phyloP scores from a whole-genome alignment of 2,329 filamentous ascomycete species.

The Cordyceps cicadae region DNA sequence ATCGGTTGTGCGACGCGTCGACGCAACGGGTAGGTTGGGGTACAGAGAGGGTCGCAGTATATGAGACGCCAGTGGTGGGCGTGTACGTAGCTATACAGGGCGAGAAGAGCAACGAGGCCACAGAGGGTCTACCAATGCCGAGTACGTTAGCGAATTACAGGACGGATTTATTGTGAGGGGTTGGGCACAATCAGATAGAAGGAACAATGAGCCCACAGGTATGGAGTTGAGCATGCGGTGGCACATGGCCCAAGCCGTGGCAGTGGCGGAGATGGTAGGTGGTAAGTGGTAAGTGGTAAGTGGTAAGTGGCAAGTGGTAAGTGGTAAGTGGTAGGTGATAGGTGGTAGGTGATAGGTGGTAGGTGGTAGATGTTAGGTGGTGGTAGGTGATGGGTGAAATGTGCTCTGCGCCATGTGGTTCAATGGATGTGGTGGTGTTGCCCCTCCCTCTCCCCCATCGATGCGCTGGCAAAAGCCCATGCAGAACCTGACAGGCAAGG shows the following conservation, averaged over 20 bases:
- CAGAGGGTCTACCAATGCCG: constrained; percentile 2
- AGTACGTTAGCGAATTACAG: constrained; percentile 9
- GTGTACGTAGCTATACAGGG: background rate
- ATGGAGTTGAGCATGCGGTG: background rate
- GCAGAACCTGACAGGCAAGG: background rate
- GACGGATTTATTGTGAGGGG: background rate
- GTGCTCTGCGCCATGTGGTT: background rate
- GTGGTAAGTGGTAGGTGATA: too few species aligned
- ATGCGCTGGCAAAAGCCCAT: constrained; percentile 10
- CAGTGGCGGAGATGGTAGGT: background rate
- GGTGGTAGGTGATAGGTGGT: too few species aligned
- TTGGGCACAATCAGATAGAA: background rate
- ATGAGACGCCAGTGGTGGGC: constrained; percentile 1
- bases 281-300: too few species aligned
- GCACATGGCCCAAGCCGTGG: background rate
- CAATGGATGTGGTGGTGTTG: constrained; percentile 2
- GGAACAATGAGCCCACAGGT: background rate
- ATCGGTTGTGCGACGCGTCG: constrained; percentile 2
- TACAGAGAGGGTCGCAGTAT: constrained; percentile 8
- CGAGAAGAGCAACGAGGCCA: background rate
- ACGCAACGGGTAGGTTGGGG: constrained; percentile 11
- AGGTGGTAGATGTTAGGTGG: too few species aligned
- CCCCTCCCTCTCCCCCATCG: constrained; percentile 3
- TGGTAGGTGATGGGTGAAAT: too few species aligned
- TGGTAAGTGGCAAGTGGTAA: too few species aligned